Evolutionary conservation across 2,329 filamentous ascomycete genomes (phyloP).

Genomic region (Pleurostoma richardsiae): DNA sequence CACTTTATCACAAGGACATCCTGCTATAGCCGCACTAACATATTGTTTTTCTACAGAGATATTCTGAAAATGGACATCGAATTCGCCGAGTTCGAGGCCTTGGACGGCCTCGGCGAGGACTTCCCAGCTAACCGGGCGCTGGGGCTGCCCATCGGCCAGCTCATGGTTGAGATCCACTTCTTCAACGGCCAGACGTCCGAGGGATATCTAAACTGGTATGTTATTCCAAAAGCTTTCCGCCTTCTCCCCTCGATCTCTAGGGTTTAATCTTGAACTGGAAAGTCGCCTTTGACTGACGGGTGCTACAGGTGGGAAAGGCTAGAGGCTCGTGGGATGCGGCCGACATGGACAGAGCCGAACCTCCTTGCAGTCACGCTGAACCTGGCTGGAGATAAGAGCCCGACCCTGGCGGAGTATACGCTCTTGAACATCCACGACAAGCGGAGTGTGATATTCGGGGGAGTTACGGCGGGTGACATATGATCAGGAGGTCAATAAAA

Average conservation of each 20-base stretch:
- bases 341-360: conserved; percentile 18
- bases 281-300: no score
- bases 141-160: conserved; percentile 12
- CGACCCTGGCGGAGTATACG: conserved; percentile 15
- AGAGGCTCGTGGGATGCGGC: conserved; percentile 14
- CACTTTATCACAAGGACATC: no score
- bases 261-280: background rate
- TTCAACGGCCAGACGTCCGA: conserved; percentile 5
- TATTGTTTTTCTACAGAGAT: conserved; percentile 16
- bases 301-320: conserved; percentile 13
- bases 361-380: conserved; percentile 12
- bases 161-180: conserved; percentile 13
- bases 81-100: conserved; percentile 24
- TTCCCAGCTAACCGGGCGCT: conserved; percentile 8
- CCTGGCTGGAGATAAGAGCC: conserved; percentile 7
- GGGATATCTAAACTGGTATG: conserved; percentile 12
- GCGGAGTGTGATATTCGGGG: background rate
- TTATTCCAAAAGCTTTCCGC: background rate
- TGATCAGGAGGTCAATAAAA: no score
- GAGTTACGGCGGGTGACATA: no score
- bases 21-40: no score
- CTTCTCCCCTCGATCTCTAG: background rate
- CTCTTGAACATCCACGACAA: conserved; percentile 14
- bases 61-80: conserved; percentile 35
- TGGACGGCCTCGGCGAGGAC: conserved; percentile 16